Evolutionary conservation across 371 early-diverging fungal species (phyloP), one percentile per base, ranked within the genome.

Genomic region (Basidiobolus meristosporus): DNA sequence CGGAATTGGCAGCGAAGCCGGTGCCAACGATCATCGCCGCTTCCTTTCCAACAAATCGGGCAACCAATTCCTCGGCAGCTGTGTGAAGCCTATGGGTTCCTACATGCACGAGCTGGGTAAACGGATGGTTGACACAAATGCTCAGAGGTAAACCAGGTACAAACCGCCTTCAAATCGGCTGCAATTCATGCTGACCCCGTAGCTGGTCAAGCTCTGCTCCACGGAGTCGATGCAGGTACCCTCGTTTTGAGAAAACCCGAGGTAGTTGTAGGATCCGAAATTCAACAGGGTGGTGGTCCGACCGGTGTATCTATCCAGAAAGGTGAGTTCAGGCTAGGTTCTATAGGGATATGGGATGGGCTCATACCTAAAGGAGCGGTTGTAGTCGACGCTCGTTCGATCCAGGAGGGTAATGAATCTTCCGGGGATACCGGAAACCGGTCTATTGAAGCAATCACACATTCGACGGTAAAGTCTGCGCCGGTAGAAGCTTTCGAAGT

Each of bases 1-100:
- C 88, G 14, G 92, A 81, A 57, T 99, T 99, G 46, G 99, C 98
- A 9, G 97, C 98, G 57, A 93, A 99, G 7, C 99, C 99, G 97
- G 98, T 99, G 22, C 83, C 78, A 41, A 92, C 82, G 35, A 96
- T 68, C 47, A 98, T 82, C 22, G 95, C 80, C 41, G 80, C 85
- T 60, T 97, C 96, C 49, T 85, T 69, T 30, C 97, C 88, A 30
- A 98, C 64, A 59, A 98, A 99, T 14, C 79, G 68, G n/a, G 99
- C 96, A 5, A 98, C 86, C 42, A 86, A 64, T 3, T 64, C 63
- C 61, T 99, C 99, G 14, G 91, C 65, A 53, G 90, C 77, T 19
- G 48, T 54, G 47, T 83, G 78, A 31, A 88, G 59, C 31, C 69
- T 72, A 7, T 62, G 54, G 2, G 70, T 59, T 23, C 88, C 89